Evolutionary conservation across 371 early-diverging fungal species (phyloP).

Genomic region (Parasitella parasitica): DNA sequence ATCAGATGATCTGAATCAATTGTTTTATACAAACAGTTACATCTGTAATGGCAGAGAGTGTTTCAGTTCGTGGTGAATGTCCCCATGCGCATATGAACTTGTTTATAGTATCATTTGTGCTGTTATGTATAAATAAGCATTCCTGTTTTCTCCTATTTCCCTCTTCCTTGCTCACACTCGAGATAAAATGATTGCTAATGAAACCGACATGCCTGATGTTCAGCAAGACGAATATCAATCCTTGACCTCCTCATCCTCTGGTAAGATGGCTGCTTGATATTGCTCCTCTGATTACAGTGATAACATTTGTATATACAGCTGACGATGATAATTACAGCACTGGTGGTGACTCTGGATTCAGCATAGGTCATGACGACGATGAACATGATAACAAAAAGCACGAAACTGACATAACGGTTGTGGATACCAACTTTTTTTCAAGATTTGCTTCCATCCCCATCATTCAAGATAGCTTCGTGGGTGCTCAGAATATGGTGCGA

Average conservation of each 20-base stretch:
- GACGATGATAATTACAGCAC: constrained; percentile 15
- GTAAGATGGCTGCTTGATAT: neutral
- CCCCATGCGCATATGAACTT: neutral
- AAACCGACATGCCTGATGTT: neutral
- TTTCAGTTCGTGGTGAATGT: neutral
- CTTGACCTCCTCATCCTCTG: neutral
- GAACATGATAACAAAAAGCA: neutral
- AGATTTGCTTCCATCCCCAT: constrained; percentile 24
- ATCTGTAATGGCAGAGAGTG: constrained; percentile 3
- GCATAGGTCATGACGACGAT: constrained; percentile 16
- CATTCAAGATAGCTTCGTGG: constrained; percentile 20
- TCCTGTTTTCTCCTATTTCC: neutral
- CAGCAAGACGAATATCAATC: constrained; percentile 6
- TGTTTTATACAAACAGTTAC: constrained; percentile 6
- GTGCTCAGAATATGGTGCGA: constrained; percentile 20
- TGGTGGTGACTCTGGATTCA: constrained; percentile 23
- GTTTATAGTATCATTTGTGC: neutral
- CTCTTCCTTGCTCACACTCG: neutral
- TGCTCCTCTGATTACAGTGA: neutral
- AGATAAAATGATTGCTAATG: neutral
- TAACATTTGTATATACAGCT: neutral
- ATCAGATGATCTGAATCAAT: neutral
- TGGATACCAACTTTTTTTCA: constrained; percentile 6
- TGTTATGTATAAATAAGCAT: neutral
- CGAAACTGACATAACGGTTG: neutral